Evolutionary conservation across 2,329 filamentous ascomycete species (phyloP).

Genomic region (Orbilia quercus): DNA sequence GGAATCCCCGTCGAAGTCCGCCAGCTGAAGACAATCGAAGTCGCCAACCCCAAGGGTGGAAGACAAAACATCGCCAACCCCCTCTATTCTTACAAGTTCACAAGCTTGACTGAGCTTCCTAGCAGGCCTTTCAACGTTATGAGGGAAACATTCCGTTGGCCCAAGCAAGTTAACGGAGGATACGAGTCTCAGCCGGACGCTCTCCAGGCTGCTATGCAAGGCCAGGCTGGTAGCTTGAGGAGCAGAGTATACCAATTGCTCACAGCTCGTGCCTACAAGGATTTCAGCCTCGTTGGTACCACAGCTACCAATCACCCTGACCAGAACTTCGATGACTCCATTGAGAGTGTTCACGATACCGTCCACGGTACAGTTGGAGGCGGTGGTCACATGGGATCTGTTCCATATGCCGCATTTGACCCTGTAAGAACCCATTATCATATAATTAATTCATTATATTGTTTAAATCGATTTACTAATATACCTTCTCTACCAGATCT

Average conservation of each 20-base stretch:
- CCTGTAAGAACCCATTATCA: conserved; percentile 1
- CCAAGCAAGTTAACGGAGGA: conserved; percentile 2
- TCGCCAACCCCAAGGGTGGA: conserved; percentile 69
- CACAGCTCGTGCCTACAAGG: conserved; percentile 70
- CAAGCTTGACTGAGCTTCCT: conserved; percentile 58
- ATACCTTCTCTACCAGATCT: conserved; percentile 72
- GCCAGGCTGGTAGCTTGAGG: conserved; percentile 34
- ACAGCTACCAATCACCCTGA: conserved; percentile 6
- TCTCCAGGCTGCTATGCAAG: conserved; percentile 23
- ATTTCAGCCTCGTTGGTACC: conserved; percentile 67
- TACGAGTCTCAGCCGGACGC: conserved; percentile 24
- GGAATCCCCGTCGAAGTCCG: conserved; percentile 53
- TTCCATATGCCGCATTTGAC: conserved; percentile 75
- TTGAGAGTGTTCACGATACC: conserved; percentile 31
- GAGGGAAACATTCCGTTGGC: conserved; percentile 23
- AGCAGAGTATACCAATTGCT: conserved; percentile 75
- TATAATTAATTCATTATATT: neutral
- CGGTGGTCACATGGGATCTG: conserved; percentile 67
- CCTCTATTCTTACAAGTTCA: conserved; percentile 71
- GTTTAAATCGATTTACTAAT: neutral
- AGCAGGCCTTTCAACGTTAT: conserved; percentile 22
- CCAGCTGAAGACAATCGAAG: conserved; percentile 60
- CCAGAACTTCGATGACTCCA: conserved; percentile 10
- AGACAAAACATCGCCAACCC: conserved; percentile 72
- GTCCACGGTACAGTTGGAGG: conserved; percentile 27